Conservation (phyloP, 2,329 filamentous ascomycete genomes). For the Trichoderma sp. region DNA sequence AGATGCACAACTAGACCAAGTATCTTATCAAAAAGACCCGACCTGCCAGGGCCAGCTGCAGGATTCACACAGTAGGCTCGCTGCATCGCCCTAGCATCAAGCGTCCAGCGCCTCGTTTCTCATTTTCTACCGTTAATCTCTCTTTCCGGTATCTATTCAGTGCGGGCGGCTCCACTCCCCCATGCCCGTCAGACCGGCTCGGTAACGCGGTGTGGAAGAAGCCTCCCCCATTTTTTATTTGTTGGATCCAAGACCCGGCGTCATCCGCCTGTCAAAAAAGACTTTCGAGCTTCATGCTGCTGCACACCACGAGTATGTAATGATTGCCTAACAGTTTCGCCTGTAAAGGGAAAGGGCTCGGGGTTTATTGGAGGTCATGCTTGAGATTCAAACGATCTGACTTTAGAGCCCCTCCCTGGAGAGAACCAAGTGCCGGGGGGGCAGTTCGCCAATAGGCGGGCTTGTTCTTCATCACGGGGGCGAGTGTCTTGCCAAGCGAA, state of each 20-base stretch:
- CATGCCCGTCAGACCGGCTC: conserved; percentile 26
- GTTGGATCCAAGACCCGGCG: not conserved
- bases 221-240: not conserved
- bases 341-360: not conserved
- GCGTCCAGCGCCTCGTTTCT: not conserved
- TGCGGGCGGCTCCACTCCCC: not conserved
- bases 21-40: not conserved
- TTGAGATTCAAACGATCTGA: conserved; percentile 9
- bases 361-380: conserved; percentile 6
- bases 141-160: conserved; percentile 24
- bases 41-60: not conserved
- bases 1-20: not conserved
- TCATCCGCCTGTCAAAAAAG: conserved; percentile 10
- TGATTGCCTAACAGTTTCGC: conserved; percentile 28
- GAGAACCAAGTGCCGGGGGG: not conserved
- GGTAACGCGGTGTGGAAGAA: conserved; percentile 12
- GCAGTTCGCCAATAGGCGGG: not conserved
- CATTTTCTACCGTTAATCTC: conserved; percentile 20
- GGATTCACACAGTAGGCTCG: not conserved
- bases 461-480: not conserved
- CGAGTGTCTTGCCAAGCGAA: not conserved
- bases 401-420: not conserved
- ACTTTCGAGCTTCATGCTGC: not conserved
- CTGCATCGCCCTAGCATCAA: not conserved
- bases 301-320: conserved; percentile 27